Base-by-base conservation (phyloP, 768 basidiomycete genomes). In the Termitomyces titanicus region DNA sequence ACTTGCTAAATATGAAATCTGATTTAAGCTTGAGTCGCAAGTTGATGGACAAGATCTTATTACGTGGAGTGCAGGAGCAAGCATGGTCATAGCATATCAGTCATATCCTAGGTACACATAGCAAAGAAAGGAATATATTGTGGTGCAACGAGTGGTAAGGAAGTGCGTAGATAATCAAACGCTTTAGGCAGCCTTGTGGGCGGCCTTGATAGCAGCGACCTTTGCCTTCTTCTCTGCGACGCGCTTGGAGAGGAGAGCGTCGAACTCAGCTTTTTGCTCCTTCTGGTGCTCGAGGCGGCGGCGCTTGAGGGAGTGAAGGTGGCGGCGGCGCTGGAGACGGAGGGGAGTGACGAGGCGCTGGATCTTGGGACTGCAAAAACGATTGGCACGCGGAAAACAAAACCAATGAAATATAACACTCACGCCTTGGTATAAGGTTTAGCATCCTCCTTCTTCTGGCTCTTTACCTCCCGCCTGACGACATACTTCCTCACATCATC, bases 401-500 rank as follows among this genome's bases (percentile, higher is more conserved):
- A 20, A 25, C 0, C 53, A 22, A 7, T 24, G 39, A 17, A 31
- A 49, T 38, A 54, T 3, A 13, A 3, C 7, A 87, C 88, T 72
- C 68, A 94, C 90, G 95, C 93, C 81, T 99, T 99, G 77, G 88
- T 92, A 76, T 94, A 96, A 43, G 94, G 89, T 80, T 97, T 97
- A 48, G 88, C 91, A 61, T 80, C 75, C 66, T 84, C 82, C 81
- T 96, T 97, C 88, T 95, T 97, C 67, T 78, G 63, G 71, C 85
- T 88, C 74, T 75, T 86, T 43, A 98, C 93, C 78, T 97, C 94
- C 63, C 95, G 79, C 65, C 94, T 79, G 65, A 98, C 86, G 62
- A 97, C 95, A 73, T 96, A 98, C 77, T 97, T 95, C 77, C 92
- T 85, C 56, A 99, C 96, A 78, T 98, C 96, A 68, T 99, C 96